Conservation (phyloP, 192 early-diverging fungal genomes). For the Chytriomyces sp. region DNA sequence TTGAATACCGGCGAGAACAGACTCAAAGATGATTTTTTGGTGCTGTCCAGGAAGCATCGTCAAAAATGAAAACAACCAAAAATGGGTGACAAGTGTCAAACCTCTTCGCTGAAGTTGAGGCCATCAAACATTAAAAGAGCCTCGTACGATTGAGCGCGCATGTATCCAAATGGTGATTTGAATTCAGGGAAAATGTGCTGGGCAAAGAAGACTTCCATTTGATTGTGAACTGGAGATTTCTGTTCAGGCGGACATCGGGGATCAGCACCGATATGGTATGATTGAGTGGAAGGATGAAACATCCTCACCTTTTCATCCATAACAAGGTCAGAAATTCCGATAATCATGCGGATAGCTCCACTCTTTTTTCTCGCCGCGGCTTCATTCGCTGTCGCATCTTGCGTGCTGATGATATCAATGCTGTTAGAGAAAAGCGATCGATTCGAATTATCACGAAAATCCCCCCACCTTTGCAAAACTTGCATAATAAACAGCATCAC, state of each 20-base stretch:
- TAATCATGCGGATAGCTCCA: conserved; percentile 89
- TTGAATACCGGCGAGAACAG: conserved; percentile 58
- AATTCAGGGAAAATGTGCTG: conserved; percentile 91
- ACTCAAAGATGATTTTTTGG: conserved; percentile 43
- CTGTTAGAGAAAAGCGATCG: background rate
- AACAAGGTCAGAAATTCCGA: conserved; percentile 70
- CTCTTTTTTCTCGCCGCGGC: conserved; percentile 75
- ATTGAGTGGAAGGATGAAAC: background rate
- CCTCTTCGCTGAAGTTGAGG: conserved; percentile 36
- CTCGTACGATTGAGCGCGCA: conserved; percentile 70
- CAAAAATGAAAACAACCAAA: background rate
- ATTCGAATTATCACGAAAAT: background rate
- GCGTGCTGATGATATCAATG: background rate
- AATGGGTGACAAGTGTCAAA: background rate
- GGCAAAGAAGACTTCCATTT: conserved; percentile 82
- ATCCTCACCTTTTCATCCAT: conserved; percentile 45
- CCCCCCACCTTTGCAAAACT: conserved; percentile 41
- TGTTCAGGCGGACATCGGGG: conserved; percentile 3
- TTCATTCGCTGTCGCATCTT: conserved; percentile 16
- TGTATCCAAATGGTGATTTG: conserved; percentile 77
- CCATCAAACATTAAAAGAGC: conserved; percentile 44
- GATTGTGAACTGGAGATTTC: conserved; percentile 70
- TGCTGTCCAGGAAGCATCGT: conserved; percentile 66
- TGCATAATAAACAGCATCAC: conserved; percentile 81
- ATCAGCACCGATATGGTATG: background rate